phyloP scores from a whole-genome alignment of 2,329 filamentous ascomycete genomes.

The Neospermospora avenae region DNA sequence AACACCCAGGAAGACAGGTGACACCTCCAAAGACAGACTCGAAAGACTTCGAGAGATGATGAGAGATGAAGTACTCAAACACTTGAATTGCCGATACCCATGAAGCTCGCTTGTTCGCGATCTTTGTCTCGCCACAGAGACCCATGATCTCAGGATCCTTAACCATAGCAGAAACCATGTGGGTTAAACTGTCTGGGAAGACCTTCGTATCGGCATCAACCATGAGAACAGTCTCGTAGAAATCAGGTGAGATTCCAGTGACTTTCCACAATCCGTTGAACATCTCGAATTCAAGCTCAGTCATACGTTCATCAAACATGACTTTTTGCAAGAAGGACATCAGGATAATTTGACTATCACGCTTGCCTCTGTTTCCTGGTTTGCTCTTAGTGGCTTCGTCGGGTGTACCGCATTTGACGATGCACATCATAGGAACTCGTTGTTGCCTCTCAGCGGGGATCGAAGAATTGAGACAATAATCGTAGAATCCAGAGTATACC shows the following conservation, averaged over 20 bases:
- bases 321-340: slow-evolving; percentile 99
- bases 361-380: slow-evolving; percentile 95
- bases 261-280: slow-evolving; percentile 99
- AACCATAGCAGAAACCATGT: slow-evolving; percentile 99
- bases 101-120: slow-evolving; percentile 91
- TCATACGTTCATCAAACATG: slow-evolving; percentile 99
- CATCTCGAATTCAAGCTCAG: slow-evolving; percentile 98
- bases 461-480: slow-evolving; percentile 78
- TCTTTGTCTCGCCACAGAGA: slow-evolving; percentile 97
- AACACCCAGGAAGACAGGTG: slow-evolving; percentile 95
- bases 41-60: slow-evolving; percentile 95
- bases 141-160: slow-evolving; percentile 99
- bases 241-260: slow-evolving; percentile 96
- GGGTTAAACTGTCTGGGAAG: slow-evolving; percentile 95
- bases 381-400: slow-evolving; percentile 79
- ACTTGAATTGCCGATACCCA: slow-evolving; percentile 99
- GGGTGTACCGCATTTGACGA: slow-evolving; percentile 94
- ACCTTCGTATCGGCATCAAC: slow-evolving; percentile 99
- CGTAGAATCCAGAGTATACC: slow-evolving; percentile 96
- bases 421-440: slow-evolving; percentile 93
- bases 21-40: slow-evolving; percentile 99
- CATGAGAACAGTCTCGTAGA: slow-evolving; percentile 97
- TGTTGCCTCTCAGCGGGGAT: slow-evolving; percentile 88
- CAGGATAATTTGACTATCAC: slow-evolving; percentile 97
- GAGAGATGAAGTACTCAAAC: slow-evolving; percentile 99